A percentile compares a stretch with the other conserved stretches of the same genome.
Conservation (phyloP, 768 basidiomycete genomes). For the Tephrocybe sp. region DNA sequence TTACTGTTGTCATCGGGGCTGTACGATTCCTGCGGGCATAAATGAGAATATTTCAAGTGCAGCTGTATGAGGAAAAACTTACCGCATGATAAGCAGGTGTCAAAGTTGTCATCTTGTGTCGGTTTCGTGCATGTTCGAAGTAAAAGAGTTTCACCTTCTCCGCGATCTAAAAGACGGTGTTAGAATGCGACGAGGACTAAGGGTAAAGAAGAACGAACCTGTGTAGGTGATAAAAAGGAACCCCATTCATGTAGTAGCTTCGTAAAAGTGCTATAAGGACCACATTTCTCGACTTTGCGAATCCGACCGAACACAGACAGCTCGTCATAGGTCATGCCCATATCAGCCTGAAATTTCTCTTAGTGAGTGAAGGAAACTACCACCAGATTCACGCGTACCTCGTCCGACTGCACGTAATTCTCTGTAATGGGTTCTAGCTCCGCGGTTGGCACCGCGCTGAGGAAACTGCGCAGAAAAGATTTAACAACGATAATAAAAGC, state of each 20-base stretch:
- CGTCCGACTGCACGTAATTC: conserved; percentile 93
- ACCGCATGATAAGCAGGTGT: conserved; percentile 95
- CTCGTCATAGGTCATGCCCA: conserved; percentile 99
- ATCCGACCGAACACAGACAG: conserved; percentile 90
- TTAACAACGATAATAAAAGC: neutral
- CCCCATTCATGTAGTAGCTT: conserved; percentile 97
- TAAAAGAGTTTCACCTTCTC: conserved; percentile 98
- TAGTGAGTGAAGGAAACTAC: conserved; percentile 5
- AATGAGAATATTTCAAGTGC: neutral
- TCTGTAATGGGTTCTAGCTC: conserved; percentile 96
- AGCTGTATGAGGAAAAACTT: conserved; percentile 26
- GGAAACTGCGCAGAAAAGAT: conserved; percentile 54
- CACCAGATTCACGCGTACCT: conserved; percentile 44
- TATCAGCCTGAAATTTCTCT: conserved; percentile 66
- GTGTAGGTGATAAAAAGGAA: conserved; percentile 70
- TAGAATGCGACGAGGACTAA: neutral
- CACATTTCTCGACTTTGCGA: conserved; percentile 95
- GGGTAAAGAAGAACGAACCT: conserved; percentile 45
- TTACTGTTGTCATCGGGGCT: conserved; percentile 94
- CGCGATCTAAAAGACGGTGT: conserved; percentile 63
- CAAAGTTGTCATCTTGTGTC: conserved; percentile 98
- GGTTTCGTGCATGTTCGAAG: conserved; percentile 93
- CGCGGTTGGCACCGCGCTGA: conserved; percentile 90
- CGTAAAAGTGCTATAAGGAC: conserved; percentile 96
- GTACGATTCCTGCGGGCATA: conserved; percentile 73